Percentiles rank a stretch among this genome's conserved stretches.
Conservation (phyloP, 176 grass and related monocot species). For the Carex littledalei region DNA sequence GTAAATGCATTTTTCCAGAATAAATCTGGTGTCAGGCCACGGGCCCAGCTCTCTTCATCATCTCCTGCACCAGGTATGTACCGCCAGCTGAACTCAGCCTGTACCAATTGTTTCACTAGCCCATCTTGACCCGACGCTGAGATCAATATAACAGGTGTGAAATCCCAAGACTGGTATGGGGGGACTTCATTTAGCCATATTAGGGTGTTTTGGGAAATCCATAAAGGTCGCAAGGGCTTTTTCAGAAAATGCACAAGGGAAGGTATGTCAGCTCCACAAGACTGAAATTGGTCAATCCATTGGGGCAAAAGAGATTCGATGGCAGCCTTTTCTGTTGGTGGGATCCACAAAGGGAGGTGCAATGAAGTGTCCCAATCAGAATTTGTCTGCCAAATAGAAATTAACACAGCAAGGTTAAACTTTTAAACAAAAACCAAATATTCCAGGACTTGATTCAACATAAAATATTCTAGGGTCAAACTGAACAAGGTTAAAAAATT, state of each 20-base stretch:
- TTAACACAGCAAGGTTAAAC: background rate
- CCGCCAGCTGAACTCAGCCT: conserved; percentile 71
- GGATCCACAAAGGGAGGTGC: conserved; percentile 80
- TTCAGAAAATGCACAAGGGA: conserved; percentile 43
- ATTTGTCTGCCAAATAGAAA: conserved; percentile 13
- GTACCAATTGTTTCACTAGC: conserved; percentile 38
- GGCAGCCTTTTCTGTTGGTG: conserved; percentile 65
- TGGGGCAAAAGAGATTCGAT: conserved; percentile 55
- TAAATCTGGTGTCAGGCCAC: conserved; percentile 63
- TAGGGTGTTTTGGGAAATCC: conserved; percentile 83
- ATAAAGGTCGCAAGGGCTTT: conserved; percentile 72
- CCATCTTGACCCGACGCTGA: conserved; percentile 55
- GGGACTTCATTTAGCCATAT: conserved; percentile 99
- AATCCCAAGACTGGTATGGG: conserved; percentile 62
- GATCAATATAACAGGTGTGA: conserved; percentile 82
- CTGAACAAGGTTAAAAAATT: background rate
- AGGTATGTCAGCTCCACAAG: conserved; percentile 78
- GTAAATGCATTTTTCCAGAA: conserved; percentile 87
- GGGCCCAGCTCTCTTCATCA: conserved; percentile 97
- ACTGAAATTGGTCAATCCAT: conserved; percentile 57
- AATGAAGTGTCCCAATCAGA: conserved; percentile 63
- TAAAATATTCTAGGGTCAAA: background rate
- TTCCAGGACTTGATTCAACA: background rate
- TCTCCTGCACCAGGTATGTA: conserved; percentile 96
- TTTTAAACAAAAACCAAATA: background rate